Evolutionary conservation across 208 protist genomes (phyloP).

Genomic region (Entamoeba invadens): DNA sequence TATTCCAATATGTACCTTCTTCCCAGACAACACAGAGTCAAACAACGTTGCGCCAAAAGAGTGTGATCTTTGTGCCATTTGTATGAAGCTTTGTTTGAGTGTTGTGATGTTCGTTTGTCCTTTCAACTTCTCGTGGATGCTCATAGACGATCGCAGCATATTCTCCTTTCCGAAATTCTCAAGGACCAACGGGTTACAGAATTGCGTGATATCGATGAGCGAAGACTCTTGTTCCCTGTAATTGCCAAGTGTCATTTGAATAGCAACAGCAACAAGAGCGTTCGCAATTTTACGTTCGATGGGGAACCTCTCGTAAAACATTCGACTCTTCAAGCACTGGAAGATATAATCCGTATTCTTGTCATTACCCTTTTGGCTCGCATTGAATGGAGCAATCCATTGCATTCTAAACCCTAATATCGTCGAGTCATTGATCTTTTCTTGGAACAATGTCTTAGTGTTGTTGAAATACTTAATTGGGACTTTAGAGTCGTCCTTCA

Average conservation of each 20-base stretch:
- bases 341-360: neutral
- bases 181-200: neutral
- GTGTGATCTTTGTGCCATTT: neutral
- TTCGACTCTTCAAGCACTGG: neutral
- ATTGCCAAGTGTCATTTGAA: neutral
- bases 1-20: neutral
- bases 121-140: neutral
- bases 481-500: neutral
- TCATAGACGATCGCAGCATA: neutral
- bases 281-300: neutral
- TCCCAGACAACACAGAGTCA: neutral
- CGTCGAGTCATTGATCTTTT: neutral
- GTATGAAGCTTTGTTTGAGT: neutral
- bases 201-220: neutral
- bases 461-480: neutral
- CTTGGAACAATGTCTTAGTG: neutral
- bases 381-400: neutral
- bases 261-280: neutral
- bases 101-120: neutral
- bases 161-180: neutral
- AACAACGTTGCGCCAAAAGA: neutral
- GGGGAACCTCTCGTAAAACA: neutral
- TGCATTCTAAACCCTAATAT: neutral
- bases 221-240: neutral
- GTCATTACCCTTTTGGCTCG: neutral